Percentiles rank a stretch among this genome's conserved stretches.
Conservation (phyloP, 1,139 yeast species). For the Suhomyces coccinellae region DNA sequence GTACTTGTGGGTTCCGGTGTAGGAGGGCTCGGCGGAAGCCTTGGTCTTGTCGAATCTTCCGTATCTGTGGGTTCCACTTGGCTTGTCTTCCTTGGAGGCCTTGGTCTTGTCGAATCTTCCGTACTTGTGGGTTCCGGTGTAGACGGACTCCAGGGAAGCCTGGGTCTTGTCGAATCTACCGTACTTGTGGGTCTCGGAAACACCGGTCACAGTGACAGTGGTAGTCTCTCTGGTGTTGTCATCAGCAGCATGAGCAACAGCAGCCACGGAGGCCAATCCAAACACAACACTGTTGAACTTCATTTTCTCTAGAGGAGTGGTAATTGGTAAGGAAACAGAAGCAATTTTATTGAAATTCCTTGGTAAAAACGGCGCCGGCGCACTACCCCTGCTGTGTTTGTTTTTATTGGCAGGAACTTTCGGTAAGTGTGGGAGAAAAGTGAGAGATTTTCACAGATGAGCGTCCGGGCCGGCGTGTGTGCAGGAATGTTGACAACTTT, state of each 20-base stretch:
- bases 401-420: constrained; percentile 12
- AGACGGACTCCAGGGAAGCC: constrained; percentile 31
- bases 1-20: constrained; percentile 43
- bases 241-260: constrained; percentile 22
- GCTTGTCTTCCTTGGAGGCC: constrained; percentile 24
- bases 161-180: constrained; percentile 56
- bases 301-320: constrained; percentile 14
- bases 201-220: constrained; percentile 29
- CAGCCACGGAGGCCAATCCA: constrained; percentile 24
- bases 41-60: constrained; percentile 53
- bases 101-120: constrained; percentile 47
- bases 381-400: constrained; percentile 8
- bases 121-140: constrained; percentile 37
- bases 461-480: not conserved
- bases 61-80: constrained; percentile 43
- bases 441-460: constrained; percentile 8
- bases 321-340: constrained; percentile 4
- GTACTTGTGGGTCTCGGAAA: constrained; percentile 40
- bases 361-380: not conserved
- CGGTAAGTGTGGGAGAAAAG: constrained; percentile 10
- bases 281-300: constrained; percentile 25
- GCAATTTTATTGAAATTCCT: not conserved
- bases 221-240: constrained; percentile 26
- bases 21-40: constrained; percentile 20
- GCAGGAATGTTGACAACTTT: constrained; percentile 7